Base-by-base conservation (phyloP, 2,329 filamentous ascomycete genomes). In the Pseudocercospora fuligena region DNA sequence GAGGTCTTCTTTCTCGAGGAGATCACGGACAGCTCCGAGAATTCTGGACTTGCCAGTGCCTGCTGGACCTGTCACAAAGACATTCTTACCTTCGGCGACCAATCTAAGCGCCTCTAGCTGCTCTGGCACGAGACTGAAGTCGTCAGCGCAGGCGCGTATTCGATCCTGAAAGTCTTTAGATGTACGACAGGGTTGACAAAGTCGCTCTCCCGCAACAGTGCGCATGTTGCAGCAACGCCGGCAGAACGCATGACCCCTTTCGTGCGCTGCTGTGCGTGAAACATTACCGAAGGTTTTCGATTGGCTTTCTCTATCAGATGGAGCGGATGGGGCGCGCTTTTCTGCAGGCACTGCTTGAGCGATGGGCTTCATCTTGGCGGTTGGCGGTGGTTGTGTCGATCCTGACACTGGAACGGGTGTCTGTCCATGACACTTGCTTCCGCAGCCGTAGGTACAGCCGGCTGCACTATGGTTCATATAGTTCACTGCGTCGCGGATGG, bases 21-120 rank as follows among this genome's bases (percentile, higher is more conserved):
- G 73, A 8, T 73, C 75, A 2, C 81, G 81, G 49, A 87, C 82
- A 9, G 80, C 80, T 63, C 82, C 82, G 0, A 88, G 75, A 1
- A 87, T 82, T 0, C 84, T 85, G 0, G 84, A 86, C 72, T 88
- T 88, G 2, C 87, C 87, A 46, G 82, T 85, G 0, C 88, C 88
- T 16, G 87, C 88, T 0, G 86, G 86, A 5, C 88, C 88, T 0
- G 87, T 90, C 70, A 86, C 90, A 72, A 90, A 90, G 8, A 90
- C 85, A 64, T 90, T 89, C 19, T 33, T 19, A 12, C 60, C 60
- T 8, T 29, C 25, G 12, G 47, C 47, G 16, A 54, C 33, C 5
- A 62, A 21, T 7, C 23, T 12, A 12, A 62, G n/a, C 8, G 19
- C 12, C 25, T 43, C 40, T 4, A 40, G 60, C 46, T 62, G 40